Base-by-base conservation (phyloP, 257 asterid genomes). In the Cordia subcordata region DNA sequence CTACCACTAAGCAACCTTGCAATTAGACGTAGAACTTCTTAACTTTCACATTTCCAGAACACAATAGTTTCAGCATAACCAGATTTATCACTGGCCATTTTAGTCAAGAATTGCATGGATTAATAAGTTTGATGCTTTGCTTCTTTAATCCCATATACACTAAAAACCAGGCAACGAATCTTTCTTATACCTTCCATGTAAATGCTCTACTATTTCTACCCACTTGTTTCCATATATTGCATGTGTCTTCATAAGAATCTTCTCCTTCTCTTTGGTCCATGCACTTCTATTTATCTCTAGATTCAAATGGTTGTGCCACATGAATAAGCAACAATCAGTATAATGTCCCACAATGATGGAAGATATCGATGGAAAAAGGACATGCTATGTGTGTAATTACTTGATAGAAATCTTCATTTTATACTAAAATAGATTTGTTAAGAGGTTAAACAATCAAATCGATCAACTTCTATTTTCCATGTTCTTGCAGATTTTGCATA, bases 261-360 rank as follows among this genome's bases (percentile, higher is more conserved):
- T 39, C 49, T 84, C 92, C 74, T 81, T 88, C 60, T 81, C 82
- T 20, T 37, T 64, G 3, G 81, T 78, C 92, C 88, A 84, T 1
- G 84, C 49, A 27, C 63, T 57, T 79, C 65, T 84, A 11, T 68
- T 81, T 63, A 84, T 76, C 44, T 72, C 81, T 8, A 85, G 84
- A 46, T 74, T 79, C 21, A 84, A 72, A 76, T 81, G 85, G 73
- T 84, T 84, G 62, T 35, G 64, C 84, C 92, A 84, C 68, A 85
- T 79, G 51, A 65, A 20, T 4, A 58, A 58, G 13, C 3, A 14
- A 11, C 37, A 39, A 1, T 66, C 44, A 57, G 0, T 17, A 49
- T 35, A 53, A 27, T 32, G 0, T 17, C 35, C 33, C 50, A 18
- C 55, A 16, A 33, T 0, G 42, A 11, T 13, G 5, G n/a, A 22